Conservation (phyloP, 2,329 filamentous ascomycete genomes). For the Rhexocercosporidium sp. region DNA sequence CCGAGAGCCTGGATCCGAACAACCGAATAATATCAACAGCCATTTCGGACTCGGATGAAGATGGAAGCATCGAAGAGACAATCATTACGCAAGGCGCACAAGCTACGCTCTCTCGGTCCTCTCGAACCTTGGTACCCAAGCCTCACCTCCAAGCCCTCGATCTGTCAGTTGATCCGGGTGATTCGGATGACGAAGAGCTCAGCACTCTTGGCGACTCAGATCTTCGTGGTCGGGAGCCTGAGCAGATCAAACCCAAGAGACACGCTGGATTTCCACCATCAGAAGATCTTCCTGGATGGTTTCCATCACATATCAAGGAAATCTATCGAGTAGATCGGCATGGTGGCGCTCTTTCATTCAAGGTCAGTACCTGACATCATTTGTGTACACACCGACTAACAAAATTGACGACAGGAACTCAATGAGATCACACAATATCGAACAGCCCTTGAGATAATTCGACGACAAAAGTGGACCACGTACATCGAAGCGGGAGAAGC, state of each 20-base stretch:
- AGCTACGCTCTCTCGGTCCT: neutral
- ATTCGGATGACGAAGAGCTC: slow-evolving; percentile 4
- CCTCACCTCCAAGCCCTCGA: slow-evolving; percentile 2
- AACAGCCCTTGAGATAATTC: slow-evolving; percentile 14
- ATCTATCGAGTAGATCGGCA: slow-evolving; percentile 24
- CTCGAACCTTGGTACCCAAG: neutral
- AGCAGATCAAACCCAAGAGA: neutral
- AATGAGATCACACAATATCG: slow-evolving; percentile 26
- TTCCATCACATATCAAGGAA: slow-evolving; percentile 25
- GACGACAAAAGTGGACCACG: slow-evolving; percentile 23
- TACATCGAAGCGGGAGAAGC: slow-evolving; percentile 24
- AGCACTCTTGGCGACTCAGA: neutral
- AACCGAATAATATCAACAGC: neutral
- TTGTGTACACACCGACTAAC: neutral
- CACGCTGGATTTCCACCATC: slow-evolving; percentile 16
- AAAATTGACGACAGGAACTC: slow-evolving; percentile 16
- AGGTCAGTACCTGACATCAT: neutral
- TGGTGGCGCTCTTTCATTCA: slow-evolving; percentile 26
- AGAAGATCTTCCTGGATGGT: slow-evolving; percentile 24
- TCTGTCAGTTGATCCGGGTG: neutral
- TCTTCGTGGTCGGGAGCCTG: slow-evolving; percentile 3
- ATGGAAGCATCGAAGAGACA: slow-evolving; percentile 12
- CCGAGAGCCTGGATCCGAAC: no score
- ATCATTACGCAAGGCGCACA: slow-evolving; percentile 8
- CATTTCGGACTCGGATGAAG: neutral